phyloP scores from a whole-genome alignment of 2,329 filamentous ascomycete genomes.

The Epicoccum nigrum region DNA sequence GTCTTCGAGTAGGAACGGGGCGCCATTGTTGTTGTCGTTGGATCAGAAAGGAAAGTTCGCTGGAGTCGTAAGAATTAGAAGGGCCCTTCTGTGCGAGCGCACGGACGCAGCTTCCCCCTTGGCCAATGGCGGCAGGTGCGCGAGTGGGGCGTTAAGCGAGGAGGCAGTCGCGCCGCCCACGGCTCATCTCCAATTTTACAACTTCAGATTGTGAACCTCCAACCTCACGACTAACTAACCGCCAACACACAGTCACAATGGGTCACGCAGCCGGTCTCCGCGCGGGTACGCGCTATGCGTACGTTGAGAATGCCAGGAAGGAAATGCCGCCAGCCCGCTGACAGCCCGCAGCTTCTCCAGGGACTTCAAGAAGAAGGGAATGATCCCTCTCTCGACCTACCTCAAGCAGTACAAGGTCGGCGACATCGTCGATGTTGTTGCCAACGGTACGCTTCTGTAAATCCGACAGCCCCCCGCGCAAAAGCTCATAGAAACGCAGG shows the following conservation, averaged over 20 bases:
- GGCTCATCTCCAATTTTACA: constrained; percentile 10
- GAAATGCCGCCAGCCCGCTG: constrained; percentile 24
- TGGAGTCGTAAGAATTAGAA: constrained; percentile 17
- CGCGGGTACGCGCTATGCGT: constrained; percentile 52
- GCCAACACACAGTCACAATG: constrained; percentile 30
- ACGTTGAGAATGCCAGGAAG: constrained; percentile 22
- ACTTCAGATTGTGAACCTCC: constrained; percentile 1
- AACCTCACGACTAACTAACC: constrained; percentile 16
- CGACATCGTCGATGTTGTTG: constrained; percentile 98
- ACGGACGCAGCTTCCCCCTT: not conserved
- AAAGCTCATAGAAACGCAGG: constrained; percentile 28
- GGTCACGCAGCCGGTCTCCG: constrained; percentile 59
- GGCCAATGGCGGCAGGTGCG: constrained; percentile 12
- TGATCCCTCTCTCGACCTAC: constrained; percentile 93
- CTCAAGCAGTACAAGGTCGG: constrained; percentile 94
- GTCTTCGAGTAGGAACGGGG: constrained; percentile 92
- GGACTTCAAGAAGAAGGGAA: constrained; percentile 92
- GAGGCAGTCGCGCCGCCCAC: constrained; percentile 10
- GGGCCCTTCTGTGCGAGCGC: constrained; percentile 11
- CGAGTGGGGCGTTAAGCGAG: constrained; percentile 19
- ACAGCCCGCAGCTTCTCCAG: constrained; percentile 70
- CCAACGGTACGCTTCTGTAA: constrained; percentile 84
- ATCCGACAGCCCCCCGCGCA: constrained; percentile 10
- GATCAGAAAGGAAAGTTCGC: constrained; percentile 28
- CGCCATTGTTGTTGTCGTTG: constrained; percentile 52